Evolutionary conservation across 345 rosid species (phyloP).

Genomic region (Gossypium anomalum): DNA sequence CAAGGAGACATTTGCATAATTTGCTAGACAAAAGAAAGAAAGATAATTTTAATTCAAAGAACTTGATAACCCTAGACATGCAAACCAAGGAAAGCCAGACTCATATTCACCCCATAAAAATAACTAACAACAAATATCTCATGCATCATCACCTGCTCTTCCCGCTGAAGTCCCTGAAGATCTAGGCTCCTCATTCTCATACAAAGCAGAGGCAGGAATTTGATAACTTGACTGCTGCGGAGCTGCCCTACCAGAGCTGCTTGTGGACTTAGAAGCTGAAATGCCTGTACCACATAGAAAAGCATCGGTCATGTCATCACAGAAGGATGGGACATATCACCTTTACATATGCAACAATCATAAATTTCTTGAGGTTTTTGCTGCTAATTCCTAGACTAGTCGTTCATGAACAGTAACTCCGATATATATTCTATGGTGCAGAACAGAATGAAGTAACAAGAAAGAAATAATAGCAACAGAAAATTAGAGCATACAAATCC

Average conservation of each 20-base stretch:
- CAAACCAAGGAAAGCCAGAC: background rate
- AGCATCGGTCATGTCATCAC: background rate
- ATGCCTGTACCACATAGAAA: slow-evolving; percentile 44
- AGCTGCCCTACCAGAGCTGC: slow-evolving; percentile 41
- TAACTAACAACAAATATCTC: slow-evolving; percentile 1
- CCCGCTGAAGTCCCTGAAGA: slow-evolving; percentile 36
- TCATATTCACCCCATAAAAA: background rate
- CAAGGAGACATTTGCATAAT: background rate
- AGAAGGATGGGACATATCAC: background rate
- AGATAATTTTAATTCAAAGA: background rate
- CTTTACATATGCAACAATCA: background rate
- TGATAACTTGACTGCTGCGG: slow-evolving; percentile 67
- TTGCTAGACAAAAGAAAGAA: background rate
- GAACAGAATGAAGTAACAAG: slow-evolving; percentile 3
- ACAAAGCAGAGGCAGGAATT: slow-evolving; percentile 89
- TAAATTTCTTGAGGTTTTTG: background rate
- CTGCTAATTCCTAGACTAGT: background rate
- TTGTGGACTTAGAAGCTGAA: slow-evolving; percentile 39
- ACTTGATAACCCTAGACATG: background rate
- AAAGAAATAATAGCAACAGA: background rate
- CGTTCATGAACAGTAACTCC: background rate
- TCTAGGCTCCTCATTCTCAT: slow-evolving; percentile 54
- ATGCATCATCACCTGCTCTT: slow-evolving; percentile 41
- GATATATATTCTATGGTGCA: background rate
- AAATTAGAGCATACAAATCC: background rate